Evolutionary conservation across 2,329 filamentous ascomycete species (phyloP), one percentile per base, ranked within the genome.

Genomic region (Colletotrichum aenigma): DNA sequence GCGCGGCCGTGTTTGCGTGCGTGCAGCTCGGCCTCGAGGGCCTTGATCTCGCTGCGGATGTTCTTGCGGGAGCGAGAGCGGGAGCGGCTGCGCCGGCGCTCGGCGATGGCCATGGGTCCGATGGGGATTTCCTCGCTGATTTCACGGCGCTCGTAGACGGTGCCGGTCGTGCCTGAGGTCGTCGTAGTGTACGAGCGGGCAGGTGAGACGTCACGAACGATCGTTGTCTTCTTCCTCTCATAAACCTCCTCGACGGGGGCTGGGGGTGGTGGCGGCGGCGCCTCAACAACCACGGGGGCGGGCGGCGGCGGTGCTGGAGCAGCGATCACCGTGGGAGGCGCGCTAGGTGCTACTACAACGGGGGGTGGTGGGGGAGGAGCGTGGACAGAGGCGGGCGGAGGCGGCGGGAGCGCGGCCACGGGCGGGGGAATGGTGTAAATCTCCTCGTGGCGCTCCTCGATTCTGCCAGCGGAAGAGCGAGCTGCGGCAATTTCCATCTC

Each of bases 31-130:
- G 89, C 89, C 85, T 96, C 94, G 2, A 96, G 88, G 2, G 90
- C 90, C 15, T 90, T 90, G 74, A 96, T 95, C 81, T 97, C 94
- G 36, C 92, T 89, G 65, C 92, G 90, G 78, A 97, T 93, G 12
- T 95, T 93, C 21, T 91, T 89, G 79, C 86, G 80, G 80, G 85
- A 82, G 76, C 86, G 85, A 3, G 85, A 82, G 76, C 86, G 85
- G 4, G 87, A 88, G 2, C 84, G 83, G 7, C 85, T 87, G 24
- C 82, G 87, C 60, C 87, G 84, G 8, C 85, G 80, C 71, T 76
- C 74, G 1, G 84, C 81, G 15, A 89, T 79, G 3, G 86, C 86
- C 6, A 90, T 79, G 10, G 88, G 83, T 4, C 86, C 87, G 21
- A 85, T 81, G 9, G 81, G 72, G 3, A 83, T 65, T 13, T 84